phyloP scores from a whole-genome alignment of 1,284 basidiomycete genomes.

The Ustilago curta region DNA sequence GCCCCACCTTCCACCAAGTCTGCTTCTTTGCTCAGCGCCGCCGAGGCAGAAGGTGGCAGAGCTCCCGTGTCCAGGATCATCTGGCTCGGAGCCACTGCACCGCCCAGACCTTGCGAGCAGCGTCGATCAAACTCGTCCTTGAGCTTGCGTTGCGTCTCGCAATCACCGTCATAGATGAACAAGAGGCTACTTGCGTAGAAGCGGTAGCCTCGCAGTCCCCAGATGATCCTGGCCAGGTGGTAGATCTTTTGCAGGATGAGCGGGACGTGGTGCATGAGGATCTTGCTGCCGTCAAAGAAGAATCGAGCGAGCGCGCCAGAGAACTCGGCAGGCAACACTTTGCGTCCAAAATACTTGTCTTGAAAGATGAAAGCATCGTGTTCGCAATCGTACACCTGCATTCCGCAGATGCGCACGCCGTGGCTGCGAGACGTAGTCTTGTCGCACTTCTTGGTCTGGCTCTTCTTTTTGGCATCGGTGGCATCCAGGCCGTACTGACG shows the following conservation, averaged over 20 bases:
- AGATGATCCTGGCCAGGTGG: constrained; percentile 89
- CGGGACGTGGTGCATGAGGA: constrained; percentile 93
- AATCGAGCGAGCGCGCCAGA: constrained; percentile 83
- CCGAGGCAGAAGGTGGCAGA: constrained; percentile 1
- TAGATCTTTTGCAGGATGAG: constrained; percentile 90
- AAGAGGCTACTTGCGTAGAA: constrained; percentile 98
- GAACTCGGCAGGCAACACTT: constrained; percentile 87
- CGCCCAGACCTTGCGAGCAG: constrained; percentile 41
- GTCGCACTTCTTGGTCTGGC: constrained; percentile 98
- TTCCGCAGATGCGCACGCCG: constrained; percentile 94
- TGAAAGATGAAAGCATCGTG: constrained; percentile 84
- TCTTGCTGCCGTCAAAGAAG: constrained; percentile 83
- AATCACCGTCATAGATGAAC: constrained; percentile 97
- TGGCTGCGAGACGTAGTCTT: constrained; percentile 89
- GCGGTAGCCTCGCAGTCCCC: constrained; percentile 87
- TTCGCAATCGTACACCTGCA: constrained; percentile 80
- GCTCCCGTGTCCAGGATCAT: constrained; percentile 20
- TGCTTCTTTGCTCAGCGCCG: constrained; percentile 17
- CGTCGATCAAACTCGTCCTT: constrained; percentile 59
- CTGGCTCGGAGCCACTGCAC: constrained; percentile 35
- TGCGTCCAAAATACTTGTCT: constrained; percentile 96
- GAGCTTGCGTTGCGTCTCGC: constrained; percentile 79
- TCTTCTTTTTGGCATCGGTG: constrained; percentile 90
- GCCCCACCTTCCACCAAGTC: constrained; percentile 37
- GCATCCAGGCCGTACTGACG: constrained; percentile 98